Evolutionary conservation across 768 basidiomycete genomes (phyloP).

Genomic region (Tylopilus sp.): DNA sequence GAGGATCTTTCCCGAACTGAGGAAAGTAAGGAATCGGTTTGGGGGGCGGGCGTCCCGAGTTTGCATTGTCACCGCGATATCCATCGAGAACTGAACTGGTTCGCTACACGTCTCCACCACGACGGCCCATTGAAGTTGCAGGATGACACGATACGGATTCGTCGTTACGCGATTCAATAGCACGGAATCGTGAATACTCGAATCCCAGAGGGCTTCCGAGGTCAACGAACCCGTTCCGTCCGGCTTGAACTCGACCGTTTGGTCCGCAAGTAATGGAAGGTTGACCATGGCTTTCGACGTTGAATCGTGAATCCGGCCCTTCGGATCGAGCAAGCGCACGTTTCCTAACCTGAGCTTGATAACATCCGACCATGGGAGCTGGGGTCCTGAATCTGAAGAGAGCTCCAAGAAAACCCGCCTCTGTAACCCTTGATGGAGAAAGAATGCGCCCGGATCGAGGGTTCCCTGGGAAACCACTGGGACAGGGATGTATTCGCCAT

Average conservation of each 20-base stretch:
- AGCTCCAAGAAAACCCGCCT: slow-evolving; percentile 73
- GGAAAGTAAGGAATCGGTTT: slow-evolving; percentile 69
- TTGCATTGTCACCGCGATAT: slow-evolving; percentile 80
- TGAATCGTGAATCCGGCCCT: slow-evolving; percentile 78
- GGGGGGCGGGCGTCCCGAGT: slow-evolving; percentile 84
- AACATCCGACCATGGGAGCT: slow-evolving; percentile 84
- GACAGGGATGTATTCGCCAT: slow-evolving; percentile 81
- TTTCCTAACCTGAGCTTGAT: slow-evolving; percentile 76
- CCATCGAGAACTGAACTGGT: slow-evolving; percentile 86
- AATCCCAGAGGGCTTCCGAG: slow-evolving; percentile 86
- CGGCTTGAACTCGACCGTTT: slow-evolving; percentile 68
- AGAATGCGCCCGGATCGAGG: slow-evolving; percentile 83
- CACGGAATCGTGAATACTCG: slow-evolving; percentile 82
- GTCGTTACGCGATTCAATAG: slow-evolving; percentile 85
- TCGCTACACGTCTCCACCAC: slow-evolving; percentile 82
- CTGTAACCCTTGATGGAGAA: slow-evolving; percentile 91
- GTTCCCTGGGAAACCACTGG: slow-evolving; percentile 73
- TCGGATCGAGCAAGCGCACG: slow-evolving; percentile 79
- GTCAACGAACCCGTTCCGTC: slow-evolving; percentile 78
- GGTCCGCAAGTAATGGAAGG: slow-evolving; percentile 71
- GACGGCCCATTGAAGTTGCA: slow-evolving; percentile 75
- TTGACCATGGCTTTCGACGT: slow-evolving; percentile 67
- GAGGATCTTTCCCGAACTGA: slow-evolving; percentile 73
- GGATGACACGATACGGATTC: slow-evolving; percentile 69
- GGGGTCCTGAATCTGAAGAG: slow-evolving; percentile 83